phyloP scores from a whole-genome alignment of 805 yeast species.

The Saturnispora sekii region DNA sequence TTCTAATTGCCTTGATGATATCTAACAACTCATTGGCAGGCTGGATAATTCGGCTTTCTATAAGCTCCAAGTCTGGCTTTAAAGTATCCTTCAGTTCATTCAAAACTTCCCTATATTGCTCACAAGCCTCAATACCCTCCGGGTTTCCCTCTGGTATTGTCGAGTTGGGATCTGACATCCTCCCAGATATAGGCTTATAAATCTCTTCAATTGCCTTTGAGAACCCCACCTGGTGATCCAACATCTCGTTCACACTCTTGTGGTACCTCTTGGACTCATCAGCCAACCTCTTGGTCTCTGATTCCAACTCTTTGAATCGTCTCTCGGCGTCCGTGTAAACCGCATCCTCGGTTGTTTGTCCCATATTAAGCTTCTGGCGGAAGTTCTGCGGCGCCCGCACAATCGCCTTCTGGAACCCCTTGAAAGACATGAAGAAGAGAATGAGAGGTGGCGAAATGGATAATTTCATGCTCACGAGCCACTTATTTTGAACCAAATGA shows the following conservation, averaged over 20 bases:
- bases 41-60: slow-evolving; percentile 77
- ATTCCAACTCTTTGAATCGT: slow-evolving; percentile 85
- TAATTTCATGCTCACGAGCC: not conserved
- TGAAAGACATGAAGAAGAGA: slow-evolving; percentile 57
- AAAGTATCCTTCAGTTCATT: slow-evolving; percentile 75
- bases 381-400: slow-evolving; percentile 86
- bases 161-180: slow-evolving; percentile 81
- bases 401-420: slow-evolving; percentile 74
- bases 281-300: slow-evolving; percentile 79
- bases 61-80: slow-evolving; percentile 87
- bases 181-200: slow-evolving; percentile 92
- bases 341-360: slow-evolving; percentile 65
- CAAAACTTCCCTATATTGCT: slow-evolving; percentile 82
- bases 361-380: slow-evolving; percentile 88
- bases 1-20: slow-evolving; percentile 73
- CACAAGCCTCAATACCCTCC: slow-evolving; percentile 91
- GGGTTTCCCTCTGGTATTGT: slow-evolving; percentile 89
- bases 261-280: slow-evolving; percentile 88
- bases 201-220: slow-evolving; percentile 94
- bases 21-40: slow-evolving; percentile 88
- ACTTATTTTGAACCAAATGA: not conserved
- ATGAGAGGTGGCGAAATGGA: not conserved
- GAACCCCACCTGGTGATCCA: slow-evolving; percentile 87
- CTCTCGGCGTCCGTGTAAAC: slow-evolving; percentile 95
- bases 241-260: slow-evolving; percentile 86